A percentile compares a stretch with the other conserved stretches of the same genome.
Evolutionary conservation across 202 grass and related monocot species (phyloP).

Genomic region (Brachypodium distachyon): DNA sequence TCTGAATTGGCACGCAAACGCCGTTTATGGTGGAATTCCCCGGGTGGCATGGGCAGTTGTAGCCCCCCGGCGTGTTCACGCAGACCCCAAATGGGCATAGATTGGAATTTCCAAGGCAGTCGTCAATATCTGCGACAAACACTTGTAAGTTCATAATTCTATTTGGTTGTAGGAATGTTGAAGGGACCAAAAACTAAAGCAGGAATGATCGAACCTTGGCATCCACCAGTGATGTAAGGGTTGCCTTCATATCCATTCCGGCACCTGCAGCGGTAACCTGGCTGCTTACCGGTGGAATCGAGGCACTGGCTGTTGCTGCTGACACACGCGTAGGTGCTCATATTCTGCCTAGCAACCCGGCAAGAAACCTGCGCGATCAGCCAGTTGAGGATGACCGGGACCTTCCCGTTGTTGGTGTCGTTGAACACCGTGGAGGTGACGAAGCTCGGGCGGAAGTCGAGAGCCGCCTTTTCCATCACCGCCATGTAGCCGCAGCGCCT

Average conservation of each 20-base stretch:
- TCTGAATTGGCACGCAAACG: not conserved
- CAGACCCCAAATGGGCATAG: not conserved
- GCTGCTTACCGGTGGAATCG: not conserved
- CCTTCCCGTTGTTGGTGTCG: not conserved
- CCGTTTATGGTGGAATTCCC: no score
- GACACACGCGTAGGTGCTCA: not conserved
- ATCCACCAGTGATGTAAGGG: no score
- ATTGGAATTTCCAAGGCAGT: not conserved
- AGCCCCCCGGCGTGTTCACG: not conserved
- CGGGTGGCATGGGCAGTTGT: not conserved
- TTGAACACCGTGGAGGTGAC: not conserved
- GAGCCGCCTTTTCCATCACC: not conserved
- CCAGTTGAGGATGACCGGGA: conserved; percentile 9
- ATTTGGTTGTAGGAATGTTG: no score
- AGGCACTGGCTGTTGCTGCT: conserved; percentile 1
- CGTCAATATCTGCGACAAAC: conserved; percentile 20
- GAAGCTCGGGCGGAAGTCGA: conserved; percentile 5
- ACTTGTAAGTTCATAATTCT: not conserved
- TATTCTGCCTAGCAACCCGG: not conserved
- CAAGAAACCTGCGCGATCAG: not conserved
- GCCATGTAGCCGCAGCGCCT: conserved; percentile 5
- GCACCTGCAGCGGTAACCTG: conserved; percentile 15
- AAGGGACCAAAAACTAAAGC: no score
- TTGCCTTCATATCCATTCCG: not conserved
- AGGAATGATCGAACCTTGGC: not conserved